Evolutionary conservation across 1,284 basidiomycete species (phyloP).

Genomic region (Sphagnurus paluster): DNA sequence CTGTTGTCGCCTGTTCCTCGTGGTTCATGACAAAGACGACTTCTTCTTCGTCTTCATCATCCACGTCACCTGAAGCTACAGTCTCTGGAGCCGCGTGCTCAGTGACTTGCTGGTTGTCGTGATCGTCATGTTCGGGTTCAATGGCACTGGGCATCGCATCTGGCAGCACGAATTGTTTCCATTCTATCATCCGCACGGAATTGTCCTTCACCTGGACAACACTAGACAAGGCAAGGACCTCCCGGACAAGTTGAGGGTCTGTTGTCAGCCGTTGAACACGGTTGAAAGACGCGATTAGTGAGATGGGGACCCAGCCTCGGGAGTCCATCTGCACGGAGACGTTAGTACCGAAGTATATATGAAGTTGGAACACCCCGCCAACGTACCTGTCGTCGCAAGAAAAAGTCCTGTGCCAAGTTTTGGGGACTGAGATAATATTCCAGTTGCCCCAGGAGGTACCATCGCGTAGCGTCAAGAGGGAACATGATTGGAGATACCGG

Average conservation of each 20-base stretch:
- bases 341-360: constrained; percentile 7
- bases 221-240: constrained; percentile 68
- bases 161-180: constrained; percentile 75
- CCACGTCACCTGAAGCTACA: constrained; percentile 14
- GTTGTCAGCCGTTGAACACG: constrained; percentile 73
- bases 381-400: constrained; percentile 72
- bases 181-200: constrained; percentile 68
- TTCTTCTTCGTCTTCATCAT: constrained; percentile 41
- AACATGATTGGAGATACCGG: constrained; percentile 59
- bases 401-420: constrained; percentile 84
- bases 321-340: constrained; percentile 74
- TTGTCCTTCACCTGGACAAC: constrained; percentile 73
- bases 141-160: constrained; percentile 53
- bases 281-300: constrained; percentile 84
- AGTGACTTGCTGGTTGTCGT: not conserved
- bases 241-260: constrained; percentile 67
- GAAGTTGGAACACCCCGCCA: constrained; percentile 1
- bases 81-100: not conserved
- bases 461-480: constrained; percentile 63
- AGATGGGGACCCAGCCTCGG: constrained; percentile 83
- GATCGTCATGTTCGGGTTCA: constrained; percentile 18
- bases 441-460: constrained; percentile 75
- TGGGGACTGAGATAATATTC: constrained; percentile 90
- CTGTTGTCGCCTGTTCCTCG: constrained; percentile 27
- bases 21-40: constrained; percentile 41